Conservation (phyloP, 2,329 filamentous ascomycete species). For the Aspergillus pseudotamarii region DNA sequence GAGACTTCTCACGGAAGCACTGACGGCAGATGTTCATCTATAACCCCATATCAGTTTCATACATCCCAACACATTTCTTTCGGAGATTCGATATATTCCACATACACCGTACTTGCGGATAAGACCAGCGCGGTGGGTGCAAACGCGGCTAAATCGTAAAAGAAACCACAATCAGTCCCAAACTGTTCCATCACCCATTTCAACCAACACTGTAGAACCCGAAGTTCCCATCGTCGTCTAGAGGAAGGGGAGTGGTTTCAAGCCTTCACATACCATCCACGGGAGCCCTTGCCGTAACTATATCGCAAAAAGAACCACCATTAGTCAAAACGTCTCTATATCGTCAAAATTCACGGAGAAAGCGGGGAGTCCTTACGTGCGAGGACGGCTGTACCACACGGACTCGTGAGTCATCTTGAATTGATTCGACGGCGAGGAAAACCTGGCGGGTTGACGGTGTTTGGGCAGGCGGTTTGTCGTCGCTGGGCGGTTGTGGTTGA, state of each 20-base stretch:
- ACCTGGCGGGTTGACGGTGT: constrained; percentile 36
- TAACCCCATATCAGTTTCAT: constrained; percentile 21
- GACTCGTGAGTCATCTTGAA: constrained; percentile 86
- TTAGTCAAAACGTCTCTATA: constrained; percentile 22
- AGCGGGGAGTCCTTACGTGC: constrained; percentile 63
- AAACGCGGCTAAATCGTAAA: constrained; percentile 64
- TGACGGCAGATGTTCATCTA: constrained; percentile 63
- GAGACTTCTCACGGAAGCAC: constrained; percentile 71
- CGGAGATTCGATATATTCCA: constrained; percentile 15
- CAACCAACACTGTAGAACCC: background rate
- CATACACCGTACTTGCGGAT: constrained; percentile 94
- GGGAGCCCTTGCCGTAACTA: constrained; percentile 82
- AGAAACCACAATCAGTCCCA: constrained; percentile 28
- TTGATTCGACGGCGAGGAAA: constrained; percentile 39
- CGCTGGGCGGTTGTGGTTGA: constrained; percentile 37
- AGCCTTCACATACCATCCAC: constrained; percentile 74
- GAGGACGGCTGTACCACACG: constrained; percentile 98
- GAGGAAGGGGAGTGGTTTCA: background rate
- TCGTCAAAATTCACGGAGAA: background rate
- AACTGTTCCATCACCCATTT: background rate
- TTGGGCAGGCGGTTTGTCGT: constrained; percentile 38
- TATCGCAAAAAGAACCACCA: constrained; percentile 13
- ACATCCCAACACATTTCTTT: constrained; percentile 1
- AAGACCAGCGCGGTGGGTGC: constrained; percentile 96
- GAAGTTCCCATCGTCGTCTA: constrained; percentile 5